phyloP scores from a whole-genome alignment of 176 grass and related monocot species.

The Paspalum vaginatum region DNA sequence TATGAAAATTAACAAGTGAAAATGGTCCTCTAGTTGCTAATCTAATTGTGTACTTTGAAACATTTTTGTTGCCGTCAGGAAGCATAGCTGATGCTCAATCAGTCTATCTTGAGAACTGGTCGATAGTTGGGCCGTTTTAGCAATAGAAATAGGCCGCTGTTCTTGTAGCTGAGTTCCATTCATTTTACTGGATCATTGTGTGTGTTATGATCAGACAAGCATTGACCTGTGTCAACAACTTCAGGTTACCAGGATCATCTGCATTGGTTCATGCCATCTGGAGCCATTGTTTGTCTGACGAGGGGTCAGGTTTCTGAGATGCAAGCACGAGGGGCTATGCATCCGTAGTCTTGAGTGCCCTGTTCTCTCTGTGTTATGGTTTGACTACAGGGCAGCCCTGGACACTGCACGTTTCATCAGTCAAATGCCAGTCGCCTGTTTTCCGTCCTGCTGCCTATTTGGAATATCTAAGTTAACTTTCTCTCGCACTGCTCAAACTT shows the following conservation, averaged over 20 bases:
- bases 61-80: background rate
- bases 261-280: background rate
- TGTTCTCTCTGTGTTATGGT: background rate
- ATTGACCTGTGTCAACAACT: background rate
- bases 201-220: background rate
- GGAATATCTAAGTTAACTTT: background rate
- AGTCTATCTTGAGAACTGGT: background rate
- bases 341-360: background rate
- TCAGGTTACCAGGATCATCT: background rate
- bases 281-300: background rate
- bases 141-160: background rate
- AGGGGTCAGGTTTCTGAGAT: background rate
- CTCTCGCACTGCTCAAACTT: background rate
- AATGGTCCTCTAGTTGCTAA: background rate
- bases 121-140: background rate
- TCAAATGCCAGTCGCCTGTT: background rate
- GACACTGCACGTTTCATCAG: background rate
- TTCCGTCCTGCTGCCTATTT: background rate
- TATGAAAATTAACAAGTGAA: background rate
- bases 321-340: background rate
- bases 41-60: background rate
- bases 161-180: background rate
- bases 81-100: background rate
- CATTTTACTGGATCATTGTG: constrained; percentile 5
- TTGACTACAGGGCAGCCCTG: background rate